Conservation (phyloP, 2,329 filamentous ascomycete species). For the Tympanopsis confertula region DNA sequence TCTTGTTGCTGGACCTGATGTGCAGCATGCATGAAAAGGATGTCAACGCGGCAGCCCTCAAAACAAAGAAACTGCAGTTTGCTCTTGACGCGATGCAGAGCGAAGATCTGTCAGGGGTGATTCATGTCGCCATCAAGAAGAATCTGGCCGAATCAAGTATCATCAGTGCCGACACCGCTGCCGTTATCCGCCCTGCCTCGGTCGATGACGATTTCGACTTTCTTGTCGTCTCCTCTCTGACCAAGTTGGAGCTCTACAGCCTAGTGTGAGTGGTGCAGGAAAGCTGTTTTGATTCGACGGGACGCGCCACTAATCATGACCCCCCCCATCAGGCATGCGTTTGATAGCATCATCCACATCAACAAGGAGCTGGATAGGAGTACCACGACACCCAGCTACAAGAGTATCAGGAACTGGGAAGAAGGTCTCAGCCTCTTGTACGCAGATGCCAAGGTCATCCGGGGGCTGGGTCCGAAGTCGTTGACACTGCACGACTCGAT, state of each 20-base stretch:
- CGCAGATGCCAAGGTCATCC: conserved; percentile 29
- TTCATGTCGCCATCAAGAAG: conserved; percentile 43
- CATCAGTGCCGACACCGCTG: conserved; percentile 44
- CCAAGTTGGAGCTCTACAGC: conserved; percentile 43
- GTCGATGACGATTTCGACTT: conserved; percentile 35
- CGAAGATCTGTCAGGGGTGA: conserved; percentile 22
- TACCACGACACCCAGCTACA: conserved; percentile 11
- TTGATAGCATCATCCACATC: conserved; percentile 36
- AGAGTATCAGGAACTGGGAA: conserved; percentile 23
- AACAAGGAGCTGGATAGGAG: too few species aligned
- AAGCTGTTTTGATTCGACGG: not conserved
- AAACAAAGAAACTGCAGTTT: conserved; percentile 49
- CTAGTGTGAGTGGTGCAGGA: conserved; percentile 32
- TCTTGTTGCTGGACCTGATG: conserved; percentile 57
- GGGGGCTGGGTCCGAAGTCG: conserved; percentile 22
- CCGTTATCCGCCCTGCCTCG: conserved; percentile 36
- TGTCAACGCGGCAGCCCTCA: conserved; percentile 41
- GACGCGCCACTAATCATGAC: conserved; percentile 6
- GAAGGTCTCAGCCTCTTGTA: conserved; percentile 32
- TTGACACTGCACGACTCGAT: conserved; percentile 46
- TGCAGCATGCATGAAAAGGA: conserved; percentile 56
- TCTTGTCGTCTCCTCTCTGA: conserved; percentile 48
- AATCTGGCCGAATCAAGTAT: conserved; percentile 32
- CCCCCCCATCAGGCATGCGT: conserved; percentile 30
- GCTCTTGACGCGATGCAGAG: conserved; percentile 43